Conservation (phyloP, 169 alveolate species). For the Eimeria praecox region DNA sequence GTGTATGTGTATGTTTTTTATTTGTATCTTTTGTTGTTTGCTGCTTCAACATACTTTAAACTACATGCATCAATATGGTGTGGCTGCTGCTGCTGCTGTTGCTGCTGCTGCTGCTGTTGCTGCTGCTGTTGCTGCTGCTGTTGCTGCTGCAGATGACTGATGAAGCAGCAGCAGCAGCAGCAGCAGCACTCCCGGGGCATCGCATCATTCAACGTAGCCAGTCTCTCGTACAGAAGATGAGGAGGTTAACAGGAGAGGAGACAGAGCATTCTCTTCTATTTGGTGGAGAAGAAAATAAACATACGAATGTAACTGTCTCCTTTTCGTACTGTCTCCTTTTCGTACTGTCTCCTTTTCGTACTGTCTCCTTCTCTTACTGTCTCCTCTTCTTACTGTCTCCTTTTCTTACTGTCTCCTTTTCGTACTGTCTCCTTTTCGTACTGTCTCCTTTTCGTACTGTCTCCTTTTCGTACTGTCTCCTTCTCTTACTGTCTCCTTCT, state of each 20-base stretch:
- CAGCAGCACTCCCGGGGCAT: slow-evolving; percentile 14
- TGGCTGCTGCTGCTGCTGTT: neutral
- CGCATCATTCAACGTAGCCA: slow-evolving; percentile 36
- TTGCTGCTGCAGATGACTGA: neutral
- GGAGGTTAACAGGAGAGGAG: neutral
- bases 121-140: neutral
- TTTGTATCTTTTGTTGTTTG: neutral
- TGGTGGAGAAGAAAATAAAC: neutral
- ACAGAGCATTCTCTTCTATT: slow-evolving; percentile 55
- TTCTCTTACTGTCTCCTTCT: neutral
- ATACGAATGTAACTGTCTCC: neutral
- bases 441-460: neutral
- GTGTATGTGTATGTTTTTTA: neutral
- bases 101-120: slow-evolving; percentile 25
- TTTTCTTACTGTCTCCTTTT: neutral
- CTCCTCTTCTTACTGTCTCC: too few species aligned
- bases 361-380: neutral
- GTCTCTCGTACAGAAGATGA: slow-evolving; percentile 58
- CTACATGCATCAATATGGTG: too few species aligned
- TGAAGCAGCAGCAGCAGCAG: slow-evolving; percentile 10
- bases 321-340: neutral
- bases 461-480: neutral
- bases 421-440: neutral
- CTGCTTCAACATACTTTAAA: too few species aligned
- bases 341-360: neutral